Evolutionary conservation across 768 basidiomycete species (phyloP).

Genomic region (Russula brevipes): DNA sequence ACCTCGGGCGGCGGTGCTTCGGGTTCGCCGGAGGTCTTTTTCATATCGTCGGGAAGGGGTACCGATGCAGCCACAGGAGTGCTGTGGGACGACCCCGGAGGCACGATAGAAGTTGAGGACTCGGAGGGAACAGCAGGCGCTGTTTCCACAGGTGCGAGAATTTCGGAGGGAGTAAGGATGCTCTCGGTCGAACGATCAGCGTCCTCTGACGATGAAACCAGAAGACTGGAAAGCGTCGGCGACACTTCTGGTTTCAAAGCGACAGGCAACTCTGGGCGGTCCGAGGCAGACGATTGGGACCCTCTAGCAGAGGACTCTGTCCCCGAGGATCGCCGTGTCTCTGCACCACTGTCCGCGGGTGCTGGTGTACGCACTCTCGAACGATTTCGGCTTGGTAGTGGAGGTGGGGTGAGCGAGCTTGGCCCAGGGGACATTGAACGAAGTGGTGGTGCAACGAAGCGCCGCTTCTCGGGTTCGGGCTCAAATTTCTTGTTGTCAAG

Average conservation of each 20-base stretch:
- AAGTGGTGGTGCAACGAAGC: constrained; percentile 24
- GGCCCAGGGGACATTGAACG: constrained; percentile 10
- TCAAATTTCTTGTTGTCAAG: constrained; percentile 35
- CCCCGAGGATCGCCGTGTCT: neutral
- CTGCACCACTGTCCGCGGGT: neutral
- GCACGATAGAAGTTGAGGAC: constrained; percentile 27
- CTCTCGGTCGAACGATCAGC: neutral
- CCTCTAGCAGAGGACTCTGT: neutral
- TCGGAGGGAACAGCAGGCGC: constrained; percentile 13
- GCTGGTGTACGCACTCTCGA: constrained; percentile 9
- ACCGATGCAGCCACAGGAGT: constrained; percentile 26
- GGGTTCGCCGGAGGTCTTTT: neutral
- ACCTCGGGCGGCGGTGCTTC: neutral
- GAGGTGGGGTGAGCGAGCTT: constrained; percentile 19
- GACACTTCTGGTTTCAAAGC: constrained; percentile 4
- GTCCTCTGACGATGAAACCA: constrained; percentile 12
- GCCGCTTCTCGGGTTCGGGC: constrained; percentile 30
- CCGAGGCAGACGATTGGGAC: neutral
- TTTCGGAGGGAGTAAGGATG: constrained; percentile 20
- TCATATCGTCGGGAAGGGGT: constrained; percentile 6
- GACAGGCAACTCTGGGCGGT: neutral
- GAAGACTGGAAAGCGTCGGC: constrained; percentile 18
- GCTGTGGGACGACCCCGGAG: constrained; percentile 29
- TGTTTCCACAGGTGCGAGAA: neutral
- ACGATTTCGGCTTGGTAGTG: constrained; percentile 21